phyloP scores from a whole-genome alignment of 805 yeast genomes.

The Kluyveromyces nonfermentans region DNA sequence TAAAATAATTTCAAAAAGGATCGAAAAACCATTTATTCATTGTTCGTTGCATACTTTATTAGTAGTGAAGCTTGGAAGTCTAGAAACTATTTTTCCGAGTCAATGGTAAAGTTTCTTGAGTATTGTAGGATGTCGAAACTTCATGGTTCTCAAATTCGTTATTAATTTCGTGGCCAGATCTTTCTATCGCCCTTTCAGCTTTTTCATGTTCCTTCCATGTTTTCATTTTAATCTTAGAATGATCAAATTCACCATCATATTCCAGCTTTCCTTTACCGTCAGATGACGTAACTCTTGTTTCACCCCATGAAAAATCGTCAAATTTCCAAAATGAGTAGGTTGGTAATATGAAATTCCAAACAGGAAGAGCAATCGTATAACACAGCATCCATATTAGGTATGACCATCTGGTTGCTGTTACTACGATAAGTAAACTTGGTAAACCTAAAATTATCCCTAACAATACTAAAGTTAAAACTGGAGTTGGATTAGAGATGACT shows the following conservation, averaged over 20 bases:
- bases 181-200: constrained; percentile 28
- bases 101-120: too few species aligned
- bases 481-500: constrained; percentile 64
- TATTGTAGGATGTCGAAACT: too few species aligned
- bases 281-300: constrained; percentile 70
- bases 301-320: constrained; percentile 96
- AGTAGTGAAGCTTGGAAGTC: too few species aligned
- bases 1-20: not conserved
- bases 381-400: constrained; percentile 73
- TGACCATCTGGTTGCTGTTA: constrained; percentile 66
- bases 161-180: not conserved
- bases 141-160: too few species aligned
- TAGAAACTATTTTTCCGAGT: too few species aligned
- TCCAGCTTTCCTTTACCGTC: constrained; percentile 63
- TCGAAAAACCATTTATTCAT: not conserved
- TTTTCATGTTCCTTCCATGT: constrained; percentile 92
- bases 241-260: constrained; percentile 77
- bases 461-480: constrained; percentile 63
- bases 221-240: constrained; percentile 82
- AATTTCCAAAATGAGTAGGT: constrained; percentile 87
- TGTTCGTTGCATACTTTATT: too few species aligned
- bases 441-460: constrained; percentile 75
- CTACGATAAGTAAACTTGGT: constrained; percentile 72
- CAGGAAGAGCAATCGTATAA: constrained; percentile 74
- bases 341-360: constrained; percentile 89